Percentiles rank a stretch among this genome's conserved stretches.
phyloP scores from a whole-genome alignment of 208 protist genomes.

The Zelonia costaricensis region DNA sequence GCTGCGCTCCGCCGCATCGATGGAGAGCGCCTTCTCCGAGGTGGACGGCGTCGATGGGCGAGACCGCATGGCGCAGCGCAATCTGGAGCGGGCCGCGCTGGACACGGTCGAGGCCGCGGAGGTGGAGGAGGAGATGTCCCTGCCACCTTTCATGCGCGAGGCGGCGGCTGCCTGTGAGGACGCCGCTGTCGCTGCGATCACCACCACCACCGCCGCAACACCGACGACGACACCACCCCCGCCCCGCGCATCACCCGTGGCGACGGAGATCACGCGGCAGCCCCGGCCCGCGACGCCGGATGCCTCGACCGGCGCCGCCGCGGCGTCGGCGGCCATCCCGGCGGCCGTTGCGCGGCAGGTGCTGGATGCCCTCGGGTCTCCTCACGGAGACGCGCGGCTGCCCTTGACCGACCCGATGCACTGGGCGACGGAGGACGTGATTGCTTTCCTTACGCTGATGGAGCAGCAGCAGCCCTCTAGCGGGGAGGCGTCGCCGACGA shows the following conservation, averaged over 20 bases:
- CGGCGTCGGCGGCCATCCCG: not conserved
- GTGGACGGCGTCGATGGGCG: constrained; percentile 38
- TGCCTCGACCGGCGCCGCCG: not conserved
- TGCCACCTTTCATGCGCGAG: constrained; percentile 64
- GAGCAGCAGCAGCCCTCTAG: constrained; percentile 15
- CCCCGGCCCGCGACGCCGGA: no score
- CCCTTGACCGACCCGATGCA: constrained; percentile 61
- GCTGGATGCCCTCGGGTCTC: constrained; percentile 35
- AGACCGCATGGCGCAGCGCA: constrained; percentile 51
- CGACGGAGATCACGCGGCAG: not conserved
- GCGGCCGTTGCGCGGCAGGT: constrained; percentile 19
- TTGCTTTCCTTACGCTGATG: constrained; percentile 52
- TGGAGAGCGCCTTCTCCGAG: constrained; percentile 36
- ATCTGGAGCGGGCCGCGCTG: constrained; percentile 28
- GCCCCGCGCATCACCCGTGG: no score
- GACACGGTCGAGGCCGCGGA: constrained; percentile 31
- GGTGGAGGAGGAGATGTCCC: constrained; percentile 39
- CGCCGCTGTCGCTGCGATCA: not conserved
- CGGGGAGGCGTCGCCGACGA: constrained; percentile 17
- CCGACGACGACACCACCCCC: not conserved
- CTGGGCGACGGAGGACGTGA: constrained; percentile 68
- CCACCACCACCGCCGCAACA: not conserved
- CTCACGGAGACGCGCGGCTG: constrained; percentile 46
- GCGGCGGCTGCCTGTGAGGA: not conserved
- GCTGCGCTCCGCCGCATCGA: constrained; percentile 29